These are phyloP conservation scores for Coprinopsis cinerea DNA, from an alignment of 768 basidiomycete species.

Conservation along the genomic window DNA sequence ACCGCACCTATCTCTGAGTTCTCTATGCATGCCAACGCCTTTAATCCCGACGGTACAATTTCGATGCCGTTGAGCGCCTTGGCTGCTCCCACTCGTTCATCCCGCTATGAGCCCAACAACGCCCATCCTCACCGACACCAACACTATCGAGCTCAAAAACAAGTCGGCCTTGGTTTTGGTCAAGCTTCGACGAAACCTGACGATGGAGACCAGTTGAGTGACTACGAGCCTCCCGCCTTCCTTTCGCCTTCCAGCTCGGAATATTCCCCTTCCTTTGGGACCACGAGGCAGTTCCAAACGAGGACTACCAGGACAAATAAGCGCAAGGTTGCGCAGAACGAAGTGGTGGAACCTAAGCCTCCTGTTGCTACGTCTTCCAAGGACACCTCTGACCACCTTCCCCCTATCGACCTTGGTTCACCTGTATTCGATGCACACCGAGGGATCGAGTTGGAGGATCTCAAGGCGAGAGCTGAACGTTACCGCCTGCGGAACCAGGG, in stretches of 20 bases:
- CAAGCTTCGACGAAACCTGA: too few relatives aligned
- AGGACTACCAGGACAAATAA: constrained; percentile 17
- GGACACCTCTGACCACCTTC: constrained; percentile 8
- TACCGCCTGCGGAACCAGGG: constrained; percentile 51
- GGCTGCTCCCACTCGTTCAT: neutral
- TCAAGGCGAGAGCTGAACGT: constrained; percentile 48
- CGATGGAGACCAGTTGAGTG: constrained; percentile 15
- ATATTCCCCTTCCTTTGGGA: constrained; percentile 20
- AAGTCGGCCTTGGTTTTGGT: too few relatives aligned
- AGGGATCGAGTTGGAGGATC: constrained; percentile 49
- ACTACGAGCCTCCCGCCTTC: constrained; percentile 23
- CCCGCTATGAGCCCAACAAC: neutral
- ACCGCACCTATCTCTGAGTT: neutral
- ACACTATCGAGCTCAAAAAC: neutral
- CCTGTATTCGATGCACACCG: constrained; percentile 61
- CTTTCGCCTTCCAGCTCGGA: constrained; percentile 26
- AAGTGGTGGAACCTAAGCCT: constrained; percentile 9
- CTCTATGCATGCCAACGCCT: neutral
- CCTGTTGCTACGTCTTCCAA: constrained; percentile 9
- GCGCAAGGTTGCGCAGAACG: constrained; percentile 16
- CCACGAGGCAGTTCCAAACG: constrained; percentile 14
- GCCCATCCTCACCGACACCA: neutral
- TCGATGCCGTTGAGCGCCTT: neutral
- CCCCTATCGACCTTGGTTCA: constrained; percentile 33
- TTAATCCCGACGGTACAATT: neutral